These are phyloP conservation scores for Phaeoacremonium minimum DNA, from an alignment of 2,329 filamentous ascomycete genomes.

Conservation along the genomic window DNA sequence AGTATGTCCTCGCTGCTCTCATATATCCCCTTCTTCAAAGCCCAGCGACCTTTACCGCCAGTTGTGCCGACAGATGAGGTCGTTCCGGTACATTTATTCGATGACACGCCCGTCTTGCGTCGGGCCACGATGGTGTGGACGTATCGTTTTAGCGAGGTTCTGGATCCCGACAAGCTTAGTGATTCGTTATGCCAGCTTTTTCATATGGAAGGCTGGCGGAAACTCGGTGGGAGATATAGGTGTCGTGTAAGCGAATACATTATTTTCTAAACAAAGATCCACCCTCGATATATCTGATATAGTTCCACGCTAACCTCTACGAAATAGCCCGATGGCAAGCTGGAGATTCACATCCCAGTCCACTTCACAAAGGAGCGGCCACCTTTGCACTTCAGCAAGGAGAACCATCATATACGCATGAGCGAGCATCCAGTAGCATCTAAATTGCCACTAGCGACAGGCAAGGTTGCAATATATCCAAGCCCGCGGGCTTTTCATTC, in stretches of 20 bases:
- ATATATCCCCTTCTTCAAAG: too few species aligned
- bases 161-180: conserved; percentile 32
- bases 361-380: conserved; percentile 30
- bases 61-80: conserved; percentile 4
- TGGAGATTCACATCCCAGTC: conserved; percentile 36
- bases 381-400: conserved; percentile 31
- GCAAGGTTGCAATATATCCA: background rate
- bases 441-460: background rate
- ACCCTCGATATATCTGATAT: too few species aligned
- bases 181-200: conserved; percentile 28
- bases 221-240: conserved; percentile 38
- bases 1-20: too few species aligned
- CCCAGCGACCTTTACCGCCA: too few species aligned
- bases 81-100: conserved; percentile 7
- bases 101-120: conserved; percentile 7
- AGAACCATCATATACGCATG: conserved; percentile 15
- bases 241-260: too few species aligned
- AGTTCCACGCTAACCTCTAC: too few species aligned
- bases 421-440: conserved; percentile 1
- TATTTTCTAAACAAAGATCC: too few species aligned
- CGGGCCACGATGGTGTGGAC: conserved; percentile 9
- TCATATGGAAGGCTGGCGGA: conserved; percentile 35
- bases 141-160: conserved; percentile 34
- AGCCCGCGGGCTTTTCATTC: too few species aligned
- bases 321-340: conserved; percentile 27